A percentile compares a stretch with the other conserved stretches of the same genome.
Conservation (phyloP, 805 yeast species). For the Yarrowia divulgata region DNA sequence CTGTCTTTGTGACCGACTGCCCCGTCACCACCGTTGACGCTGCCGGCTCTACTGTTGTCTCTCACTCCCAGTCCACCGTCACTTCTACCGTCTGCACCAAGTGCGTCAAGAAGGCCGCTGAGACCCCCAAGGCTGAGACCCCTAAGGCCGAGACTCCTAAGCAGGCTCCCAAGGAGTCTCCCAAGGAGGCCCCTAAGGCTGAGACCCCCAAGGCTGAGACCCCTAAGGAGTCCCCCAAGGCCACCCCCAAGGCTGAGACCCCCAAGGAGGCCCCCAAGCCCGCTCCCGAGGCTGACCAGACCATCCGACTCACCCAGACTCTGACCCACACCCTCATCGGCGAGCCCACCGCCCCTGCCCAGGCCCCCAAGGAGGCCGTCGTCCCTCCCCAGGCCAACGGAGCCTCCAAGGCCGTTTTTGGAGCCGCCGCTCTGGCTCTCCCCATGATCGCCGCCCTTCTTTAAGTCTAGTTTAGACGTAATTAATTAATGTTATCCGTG, state of each 20-base stretch:
- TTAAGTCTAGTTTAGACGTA: not conserved
- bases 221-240: not conserved
- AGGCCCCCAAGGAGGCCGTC: not conserved
- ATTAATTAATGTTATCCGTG: too few relatives aligned
- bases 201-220: too few relatives aligned
- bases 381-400: conserved; percentile 15
- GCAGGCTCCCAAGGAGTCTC: not conserved
- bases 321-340: conserved; percentile 11
- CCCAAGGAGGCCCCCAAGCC: not conserved
- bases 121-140: not conserved
- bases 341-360: not conserved
- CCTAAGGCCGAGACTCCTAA: not conserved
- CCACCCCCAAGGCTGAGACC: not conserved
- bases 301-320: conserved; percentile 22
- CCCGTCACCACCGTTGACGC: conserved; percentile 7
- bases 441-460: conserved; percentile 22
- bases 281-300: not conserved
- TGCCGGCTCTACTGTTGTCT: not conserved
- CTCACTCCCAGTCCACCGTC: conserved; percentile 5
- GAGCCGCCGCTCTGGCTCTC: conserved; percentile 2
- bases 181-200: not conserved
- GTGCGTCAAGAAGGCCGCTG: not conserved
- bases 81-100: conserved; percentile 14
- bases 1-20: conserved; percentile 4
- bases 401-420: conserved; percentile 6